Base-by-base conservation (phyloP, 2,329 filamentous ascomycete genomes). In the Eutypa lata region DNA sequence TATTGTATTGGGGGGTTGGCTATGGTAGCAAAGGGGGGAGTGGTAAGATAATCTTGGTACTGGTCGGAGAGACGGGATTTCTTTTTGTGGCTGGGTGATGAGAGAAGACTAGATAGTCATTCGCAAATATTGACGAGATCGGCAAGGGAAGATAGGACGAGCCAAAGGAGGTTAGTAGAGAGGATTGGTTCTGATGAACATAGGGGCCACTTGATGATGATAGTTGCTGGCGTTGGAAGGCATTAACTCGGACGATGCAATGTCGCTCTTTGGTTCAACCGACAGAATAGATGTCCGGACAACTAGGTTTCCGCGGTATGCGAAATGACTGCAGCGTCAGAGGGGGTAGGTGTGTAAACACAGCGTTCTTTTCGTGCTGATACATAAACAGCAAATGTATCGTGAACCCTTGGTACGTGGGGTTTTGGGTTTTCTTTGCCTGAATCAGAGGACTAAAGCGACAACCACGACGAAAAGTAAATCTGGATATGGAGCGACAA, bases 281-380 rank as follows among this genome's bases (percentile, higher is more conserved):
- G 89, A 94, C 93, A 69, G 90, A 91, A 78, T 86, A 88, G 76
- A 91, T 88, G 77, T 91, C 86, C 75, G 85, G 85, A 81, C 89
- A 92, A 89, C 90, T 90, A 82, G 87, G 89, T 86, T 90, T 95
- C 83, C 89, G 87, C 86, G 87, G 83, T 89, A 90, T 91, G 85
- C 91, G 91, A 90, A 95, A 95, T 84, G 88, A 82, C 85, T 92
- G 91, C 89, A 95, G 90, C 89, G 91, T 90, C 82, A 90, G 86
- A 82, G 90, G 90, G 84, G 87, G 87, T 80, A 88, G 86, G 87
- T 93, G 88, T 90, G 87, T 90, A 86, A 90, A 91, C 87, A 91
- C 86, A 89, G 89, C 85, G 85, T 84, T 84, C 71, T 81, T 73
- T 86, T 89, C 88, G 90, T 90, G 88, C 90, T 91, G 91, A 96